Evolutionary conservation across 306 rosid species (phyloP), one percentile per base, ranked within the genome.

Genomic region (Amphicarpaea edgeworthii): DNA sequence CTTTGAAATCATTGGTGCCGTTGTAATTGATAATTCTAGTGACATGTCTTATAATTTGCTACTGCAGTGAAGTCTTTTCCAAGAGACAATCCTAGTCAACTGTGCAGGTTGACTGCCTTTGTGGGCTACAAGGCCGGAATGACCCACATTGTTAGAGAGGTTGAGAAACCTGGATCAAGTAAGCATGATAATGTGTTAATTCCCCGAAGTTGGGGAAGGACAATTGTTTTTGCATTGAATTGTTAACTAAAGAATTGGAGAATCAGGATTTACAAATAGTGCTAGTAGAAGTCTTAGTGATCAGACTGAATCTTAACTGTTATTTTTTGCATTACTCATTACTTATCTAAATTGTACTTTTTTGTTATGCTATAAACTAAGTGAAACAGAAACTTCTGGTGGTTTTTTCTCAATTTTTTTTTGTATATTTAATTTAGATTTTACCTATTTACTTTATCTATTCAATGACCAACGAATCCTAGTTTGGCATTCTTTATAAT

Each of bases 111-210:
- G 79, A 90, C 97, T 81, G 93, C 97, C 58, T 92, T 92, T 72
- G 26, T 88, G 63, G 97, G 97, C 7, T 90, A 88, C 80, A 92
- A 92, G 82, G 88, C 97, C 63, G 97, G 97, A 65, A 90, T 90
- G 96, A 92, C 97, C 34, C 97, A 92, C 80, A 88, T 90, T 60
- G 91, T 92, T 10, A 85, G 97, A 68, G 97, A 92, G 43, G 97
- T 90, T 1, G 97, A 92, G 77, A 92, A 92, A 30, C 97, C 96
- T 19, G 96, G 96, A 38, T 92, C 97, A 71, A 92, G 97, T 91
- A 87, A 87, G 96, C 11, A 0, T 70, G 8, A 0, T 6, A 70
- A 68, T 49, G 17, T 12, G 16, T 47, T 0, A 30, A 30, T 30
- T 30, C 37, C 34, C 37, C 5, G 37, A 30, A 30, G 4, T 6